Evolutionary conservation across 805 yeast genomes (phyloP), one percentile per base, ranked within the genome.

Genomic region (Dipodascopsis uninucleata): DNA sequence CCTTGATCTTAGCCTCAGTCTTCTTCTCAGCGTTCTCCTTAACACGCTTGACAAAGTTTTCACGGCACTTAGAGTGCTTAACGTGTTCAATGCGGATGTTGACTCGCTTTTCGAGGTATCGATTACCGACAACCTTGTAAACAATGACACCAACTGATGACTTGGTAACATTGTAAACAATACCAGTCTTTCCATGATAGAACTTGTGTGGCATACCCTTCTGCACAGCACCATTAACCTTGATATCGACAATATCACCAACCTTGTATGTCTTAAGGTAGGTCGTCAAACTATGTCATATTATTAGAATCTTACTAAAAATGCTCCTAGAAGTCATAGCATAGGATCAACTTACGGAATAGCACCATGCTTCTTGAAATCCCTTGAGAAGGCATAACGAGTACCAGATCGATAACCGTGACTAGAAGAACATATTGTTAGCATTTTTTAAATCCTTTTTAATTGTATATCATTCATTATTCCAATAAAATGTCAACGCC

Each of bases 171-270:
- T 93, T 93, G 95, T 81, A 93, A 61, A 93, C 81, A 65, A 93
- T 86, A 83, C 98, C 98, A 62, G 98, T 93, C 83, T 89, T 93
- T 77, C 98, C 98, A 82, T 93, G 97, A 96, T 93, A 93, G 85
- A 79, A 89, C 81, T 93, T 93, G 88, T 87, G 96, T 74, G 98
- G 98, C 96, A 93, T 87, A 86, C 97, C 97, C 84, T 90, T 89
- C 74, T 93, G 97, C 81, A 89, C 79, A 63, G 98, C 80, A 81
- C 41, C 96, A 74, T 93, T 93, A 74, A 94, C 98, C 79, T 86
- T 90, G 81, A 93, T 89, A 76, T 93, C 98, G 69, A 93, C 98
- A 67, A 93, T 90, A 75, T 93, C 98, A 70, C 98, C 98, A 67
- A 93, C 97, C 77, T 81, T 88, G 95, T 93, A 93, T 71, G 81